Evolutionary conservation across 306 rosid species (phyloP), one percentile per base, ranked within the genome.

Genomic region (Cucumis cinereus): DNA sequence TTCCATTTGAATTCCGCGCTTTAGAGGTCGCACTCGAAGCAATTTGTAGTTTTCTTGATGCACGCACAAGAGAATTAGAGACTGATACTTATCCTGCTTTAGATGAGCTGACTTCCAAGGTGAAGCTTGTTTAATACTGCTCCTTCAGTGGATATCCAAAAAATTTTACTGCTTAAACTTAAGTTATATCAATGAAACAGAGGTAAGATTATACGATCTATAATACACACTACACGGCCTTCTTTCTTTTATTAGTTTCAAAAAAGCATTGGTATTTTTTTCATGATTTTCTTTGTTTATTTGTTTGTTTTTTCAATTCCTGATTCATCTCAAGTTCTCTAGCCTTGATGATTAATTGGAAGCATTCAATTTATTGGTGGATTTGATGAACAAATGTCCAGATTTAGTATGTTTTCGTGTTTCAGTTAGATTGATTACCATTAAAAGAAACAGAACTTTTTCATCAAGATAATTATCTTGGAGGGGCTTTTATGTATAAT

Each of bases 1-100:
- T 96, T 78, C 97, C 97, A n/a, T 93, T 93, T 63, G 98, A 93
- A 53, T 93, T 93, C 76, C 94, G 98, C 30, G 97, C 96, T 54
- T 78, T 93, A 83, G 98, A 93, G 89, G 94, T 93, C 17, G 96
- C 94, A 73, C 85, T 93, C 80, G 98, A 93, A 83, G 94, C 98
- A 78, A 90, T 93, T 85, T 93, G 97, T 82, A 93, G 98, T 81
- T 90, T 84, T 82, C 98, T 91, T 85, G 91, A 93, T 83, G 98
- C 97, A 54, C 97, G 97, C n/a, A 93, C 98, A 73, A 69, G 87
- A 22, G 98, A 93, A 76, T 77, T 93, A 78, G 97, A 93, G 94
- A 87, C 90, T 81, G 88, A 87, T 57, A 91, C 98, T 54, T 93
- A 93, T 88, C 98, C 96, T 68, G 98, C 98, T 79, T 81, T 93